A percentile compares a stretch with the other conserved stretches of the same genome.
Conservation (phyloP, 495 filamentous ascomycete genomes). For the Penicillium paradoxum region DNA sequence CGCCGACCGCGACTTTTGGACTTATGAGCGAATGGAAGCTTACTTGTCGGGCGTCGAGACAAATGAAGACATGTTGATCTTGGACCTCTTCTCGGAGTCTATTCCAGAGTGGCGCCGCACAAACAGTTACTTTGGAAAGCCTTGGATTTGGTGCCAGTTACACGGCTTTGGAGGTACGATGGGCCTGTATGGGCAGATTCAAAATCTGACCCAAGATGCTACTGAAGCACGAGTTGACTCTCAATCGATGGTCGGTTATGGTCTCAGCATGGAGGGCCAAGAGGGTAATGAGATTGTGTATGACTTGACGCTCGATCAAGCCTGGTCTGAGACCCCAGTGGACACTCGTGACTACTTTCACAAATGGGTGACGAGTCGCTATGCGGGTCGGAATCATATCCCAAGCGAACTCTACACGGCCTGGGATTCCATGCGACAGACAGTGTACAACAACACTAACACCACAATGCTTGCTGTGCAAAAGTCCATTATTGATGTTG, state of each 20-base stretch:
- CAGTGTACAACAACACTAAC: slow-evolving; percentile 51
- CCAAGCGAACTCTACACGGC: slow-evolving; percentile 37
- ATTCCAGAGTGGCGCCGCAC: slow-evolving; percentile 49
- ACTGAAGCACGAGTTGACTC: slow-evolving; percentile 39
- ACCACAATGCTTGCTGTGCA: slow-evolving; percentile 36
- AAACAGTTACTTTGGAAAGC: slow-evolving; percentile 48
- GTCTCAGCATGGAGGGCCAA: slow-evolving; percentile 47
- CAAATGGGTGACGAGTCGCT: slow-evolving; percentile 43
- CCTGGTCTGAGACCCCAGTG: slow-evolving; percentile 41
- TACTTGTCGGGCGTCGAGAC: slow-evolving; percentile 45
- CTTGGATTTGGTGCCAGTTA: slow-evolving; percentile 50
- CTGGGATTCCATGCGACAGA: slow-evolving; percentile 45
- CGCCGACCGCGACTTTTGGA: slow-evolving; percentile 44
- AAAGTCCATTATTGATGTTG: slow-evolving; percentile 45
- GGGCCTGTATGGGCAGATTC: slow-evolving; percentile 49
- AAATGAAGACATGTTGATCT: slow-evolving; percentile 44
- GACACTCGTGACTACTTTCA: slow-evolving; percentile 44
- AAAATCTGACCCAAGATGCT: slow-evolving; percentile 44
- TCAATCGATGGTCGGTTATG: slow-evolving; percentile 41
- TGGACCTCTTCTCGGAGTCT: slow-evolving; percentile 50
- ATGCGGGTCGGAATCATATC: slow-evolving; percentile 30
- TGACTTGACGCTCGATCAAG: slow-evolving; percentile 47
- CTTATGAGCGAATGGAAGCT: slow-evolving; percentile 42
- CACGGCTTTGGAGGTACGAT: slow-evolving; percentile 49
- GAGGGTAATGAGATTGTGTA: slow-evolving; percentile 55